Percentiles rank a stretch among this genome's conserved stretches.
Evolutionary conservation across 2,329 filamentous ascomycete species (phyloP).

Genomic region (Ophidiomyces ophidiicola): DNA sequence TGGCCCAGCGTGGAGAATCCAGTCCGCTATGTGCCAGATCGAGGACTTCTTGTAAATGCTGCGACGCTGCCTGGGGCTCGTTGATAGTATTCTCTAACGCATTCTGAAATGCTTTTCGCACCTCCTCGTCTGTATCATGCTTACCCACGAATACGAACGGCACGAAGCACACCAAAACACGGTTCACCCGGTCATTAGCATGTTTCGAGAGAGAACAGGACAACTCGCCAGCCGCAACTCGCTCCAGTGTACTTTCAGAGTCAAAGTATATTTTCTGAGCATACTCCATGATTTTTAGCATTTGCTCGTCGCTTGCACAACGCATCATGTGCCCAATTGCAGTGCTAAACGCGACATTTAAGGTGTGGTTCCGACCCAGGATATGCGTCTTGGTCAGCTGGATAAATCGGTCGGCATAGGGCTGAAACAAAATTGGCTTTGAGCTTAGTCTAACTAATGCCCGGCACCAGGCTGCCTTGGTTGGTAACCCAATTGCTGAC

Average conservation of each 20-base stretch:
- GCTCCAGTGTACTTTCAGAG: conserved; percentile 62
- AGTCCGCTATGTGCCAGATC: conserved; percentile 55
- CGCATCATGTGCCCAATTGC: conserved; percentile 75
- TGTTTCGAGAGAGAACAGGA: conserved; percentile 71
- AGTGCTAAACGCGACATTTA: conserved; percentile 76
- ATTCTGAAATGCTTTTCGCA: conserved; percentile 65
- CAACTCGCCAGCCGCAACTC: conserved; percentile 71
- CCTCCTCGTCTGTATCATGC: conserved; percentile 71
- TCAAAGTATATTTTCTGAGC: conserved; percentile 63
- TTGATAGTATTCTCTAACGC: conserved; percentile 89
- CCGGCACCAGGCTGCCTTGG: conserved; percentile 80
- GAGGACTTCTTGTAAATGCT: conserved; percentile 76
- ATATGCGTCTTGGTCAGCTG: conserved; percentile 67
- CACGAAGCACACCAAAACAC: conserved; percentile 60
- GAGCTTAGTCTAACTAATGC: conserved; percentile 77
- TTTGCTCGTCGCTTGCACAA: conserved; percentile 46
- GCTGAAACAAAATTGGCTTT: conserved; percentile 58
- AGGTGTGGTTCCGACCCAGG: conserved; percentile 85
- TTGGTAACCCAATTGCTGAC: conserved; percentile 76
- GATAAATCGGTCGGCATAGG: conserved; percentile 64
- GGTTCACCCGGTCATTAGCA: conserved; percentile 75
- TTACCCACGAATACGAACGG: conserved; percentile 82
- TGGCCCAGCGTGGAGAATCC: conserved; percentile 71
- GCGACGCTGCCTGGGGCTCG: conserved; percentile 63
- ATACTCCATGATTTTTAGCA: conserved; percentile 44